Percentiles rank a stretch among this genome's conserved stretches.
Conservation (phyloP, 2,329 filamentous ascomycete genomes). For the Colletotrichum euphorbiae region DNA sequence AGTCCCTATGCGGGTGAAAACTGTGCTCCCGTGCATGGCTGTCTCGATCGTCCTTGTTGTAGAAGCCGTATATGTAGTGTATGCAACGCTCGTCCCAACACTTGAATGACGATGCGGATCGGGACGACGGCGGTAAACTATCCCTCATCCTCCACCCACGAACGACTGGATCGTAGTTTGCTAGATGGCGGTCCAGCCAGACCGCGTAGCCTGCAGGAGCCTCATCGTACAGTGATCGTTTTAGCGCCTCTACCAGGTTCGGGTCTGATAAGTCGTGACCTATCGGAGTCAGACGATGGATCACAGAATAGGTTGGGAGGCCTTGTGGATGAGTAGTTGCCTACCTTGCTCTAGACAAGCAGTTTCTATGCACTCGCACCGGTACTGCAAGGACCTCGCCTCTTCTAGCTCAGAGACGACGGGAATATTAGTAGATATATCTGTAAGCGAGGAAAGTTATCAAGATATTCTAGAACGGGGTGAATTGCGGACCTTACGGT, state of each 20-base stretch:
- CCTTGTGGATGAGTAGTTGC: slow-evolving; percentile 36
- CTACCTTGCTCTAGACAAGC: slow-evolving; percentile 62
- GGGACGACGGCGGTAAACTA: slow-evolving; percentile 49
- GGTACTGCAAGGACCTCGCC: slow-evolving; percentile 67
- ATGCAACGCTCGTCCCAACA: slow-evolving; percentile 67
- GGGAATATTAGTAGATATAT: slow-evolving; percentile 54
- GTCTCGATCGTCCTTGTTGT: slow-evolving; percentile 62
- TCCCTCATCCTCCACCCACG: slow-evolving; percentile 54
- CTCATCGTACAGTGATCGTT: slow-evolving; percentile 51
- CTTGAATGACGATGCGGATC: slow-evolving; percentile 59
- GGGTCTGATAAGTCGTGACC: slow-evolving; percentile 58
- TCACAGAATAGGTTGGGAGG: not conserved
- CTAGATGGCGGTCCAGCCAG: slow-evolving; percentile 66
- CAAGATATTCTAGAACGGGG: no score
- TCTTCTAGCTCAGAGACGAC: slow-evolving; percentile 67
- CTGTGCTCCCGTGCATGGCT: slow-evolving; percentile 61
- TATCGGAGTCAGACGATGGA: slow-evolving; percentile 42
- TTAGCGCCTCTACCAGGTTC: slow-evolving; percentile 53
- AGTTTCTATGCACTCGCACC: slow-evolving; percentile 68
- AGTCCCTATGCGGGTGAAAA: slow-evolving; percentile 55
- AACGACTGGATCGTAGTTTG: slow-evolving; percentile 60
- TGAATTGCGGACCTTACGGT: slow-evolving; percentile 55
- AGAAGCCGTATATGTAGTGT: slow-evolving; percentile 70
- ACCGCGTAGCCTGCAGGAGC: slow-evolving; percentile 60
- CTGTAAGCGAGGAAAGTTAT: slow-evolving; percentile 42